Percentiles rank a stretch among this genome's conserved stretches.
Conservation (phyloP, 352 stramenopile species). For the Thraustotheca clavata region DNA sequence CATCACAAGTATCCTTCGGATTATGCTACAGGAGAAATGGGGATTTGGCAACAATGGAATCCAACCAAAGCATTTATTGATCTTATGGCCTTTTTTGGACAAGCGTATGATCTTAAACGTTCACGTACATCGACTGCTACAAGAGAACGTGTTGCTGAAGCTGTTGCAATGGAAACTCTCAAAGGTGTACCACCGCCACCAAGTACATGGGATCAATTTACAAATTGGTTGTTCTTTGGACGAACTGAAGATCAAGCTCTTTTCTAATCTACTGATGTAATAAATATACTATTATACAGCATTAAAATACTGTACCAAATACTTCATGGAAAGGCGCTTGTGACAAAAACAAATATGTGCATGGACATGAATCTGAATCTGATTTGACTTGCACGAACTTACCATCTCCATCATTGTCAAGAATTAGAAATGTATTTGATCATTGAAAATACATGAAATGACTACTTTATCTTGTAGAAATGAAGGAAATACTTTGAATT, state of each 20-base stretch:
- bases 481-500: too few relatives aligned
- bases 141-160: conserved; percentile 57
- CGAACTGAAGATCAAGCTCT: conserved; percentile 61
- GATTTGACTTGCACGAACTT: too few relatives aligned
- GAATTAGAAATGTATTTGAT: too few relatives aligned
- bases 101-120: conserved; percentile 94
- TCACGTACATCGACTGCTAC: conserved; percentile 75
- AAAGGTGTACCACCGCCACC: conserved; percentile 44
- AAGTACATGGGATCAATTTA: conserved; percentile 46
- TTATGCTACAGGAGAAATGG: conserved; percentile 97
- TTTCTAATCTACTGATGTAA: conserved; percentile 39
- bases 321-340: too few relatives aligned
- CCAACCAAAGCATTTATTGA: conserved; percentile 98
- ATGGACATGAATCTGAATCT: too few relatives aligned
- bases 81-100: conserved; percentile 81
- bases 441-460: too few relatives aligned
- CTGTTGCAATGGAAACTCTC: conserved; percentile 45
- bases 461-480: too few relatives aligned
- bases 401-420: too few relatives aligned
- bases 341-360: too few relatives aligned
- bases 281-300: too few relatives aligned
- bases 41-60: conserved; percentile 95
- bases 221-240: conserved; percentile 68
- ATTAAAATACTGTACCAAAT: too few relatives aligned
- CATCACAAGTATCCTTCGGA: conserved; percentile 99